These are phyloP conservation scores for Backusella liffmaniae DNA, from an alignment of 192 early-diverging fungal species.

Conservation along the genomic window DNA sequence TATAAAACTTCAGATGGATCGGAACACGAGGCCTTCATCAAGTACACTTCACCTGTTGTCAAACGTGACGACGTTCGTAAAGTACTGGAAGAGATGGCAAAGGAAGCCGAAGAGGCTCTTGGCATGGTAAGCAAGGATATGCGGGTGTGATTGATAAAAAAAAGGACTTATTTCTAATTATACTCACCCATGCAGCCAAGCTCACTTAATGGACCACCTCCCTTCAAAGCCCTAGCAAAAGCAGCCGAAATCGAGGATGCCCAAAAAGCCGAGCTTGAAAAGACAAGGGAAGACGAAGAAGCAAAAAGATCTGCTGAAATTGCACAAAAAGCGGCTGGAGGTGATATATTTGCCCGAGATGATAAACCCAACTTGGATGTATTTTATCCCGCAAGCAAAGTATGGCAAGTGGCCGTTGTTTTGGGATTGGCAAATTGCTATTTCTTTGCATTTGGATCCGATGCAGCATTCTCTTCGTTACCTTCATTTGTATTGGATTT, in stretches of 20 bases:
- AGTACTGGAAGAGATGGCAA: slow-evolving; percentile 43
- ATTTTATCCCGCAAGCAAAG: slow-evolving; percentile 14
- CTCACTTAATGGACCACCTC: slow-evolving; percentile 37
- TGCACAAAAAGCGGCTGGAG: slow-evolving; percentile 12
- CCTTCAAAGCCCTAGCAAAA: slow-evolving; percentile 29
- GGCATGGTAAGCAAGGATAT: slow-evolving; percentile 30
- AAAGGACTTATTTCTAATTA: not conserved
- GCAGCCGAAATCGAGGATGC: slow-evolving; percentile 21
- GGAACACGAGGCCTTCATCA: slow-evolving; percentile 21
- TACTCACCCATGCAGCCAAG: slow-evolving; percentile 23
- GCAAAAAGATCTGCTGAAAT: slow-evolving; percentile 12
- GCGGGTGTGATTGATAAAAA: not conserved
- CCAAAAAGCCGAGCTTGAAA: slow-evolving; percentile 4
- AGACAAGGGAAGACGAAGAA: not conserved
- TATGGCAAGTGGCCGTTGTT: not conserved
- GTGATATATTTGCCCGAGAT: slow-evolving; percentile 13
- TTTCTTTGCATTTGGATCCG: slow-evolving; percentile 6
- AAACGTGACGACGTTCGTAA: slow-evolving; percentile 39
- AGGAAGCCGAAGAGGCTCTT: slow-evolving; percentile 43
- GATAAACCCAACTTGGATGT: slow-evolving; percentile 5
- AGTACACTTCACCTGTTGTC: slow-evolving; percentile 28
- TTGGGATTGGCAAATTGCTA: not conserved
- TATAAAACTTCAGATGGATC: slow-evolving; percentile 21
- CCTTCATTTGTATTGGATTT: not conserved
- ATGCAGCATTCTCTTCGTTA: not conserved